Base-by-base conservation (phyloP, 306 rosid species). In the Vigna angularis region DNA sequence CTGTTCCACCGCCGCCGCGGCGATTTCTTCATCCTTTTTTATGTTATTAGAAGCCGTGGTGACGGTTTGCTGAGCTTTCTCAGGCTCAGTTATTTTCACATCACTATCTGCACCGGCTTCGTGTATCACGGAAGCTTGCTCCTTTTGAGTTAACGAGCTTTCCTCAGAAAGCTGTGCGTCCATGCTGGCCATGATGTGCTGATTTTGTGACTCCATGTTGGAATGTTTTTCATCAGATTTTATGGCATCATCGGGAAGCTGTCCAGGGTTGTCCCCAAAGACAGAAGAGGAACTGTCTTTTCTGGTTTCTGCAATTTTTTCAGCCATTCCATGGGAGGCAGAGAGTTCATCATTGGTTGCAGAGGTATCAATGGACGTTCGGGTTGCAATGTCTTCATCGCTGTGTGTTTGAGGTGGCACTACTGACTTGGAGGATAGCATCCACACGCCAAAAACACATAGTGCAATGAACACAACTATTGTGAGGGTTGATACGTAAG, bases 241-340 rank as follows among this genome's bases (percentile, higher is more conserved):
- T 7, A 93, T 84, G 73, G 94, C 94, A 51, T 93, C 99, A 2
- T 87, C 90, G 0, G 98, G 98, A 32, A 92, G 91, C 61, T 93
- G 87, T 20, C 93, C 91, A 0, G 96, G 92, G 70, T 87, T 90
- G 75, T 88, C 98, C 70, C 89, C 96, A 6, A 77, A 91, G 0
- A 82, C 75, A 8, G 86, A 42, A 3, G 72, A 40, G 1, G 42
- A 13, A 53, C 18, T 63, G 8, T 79, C 79, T 15, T 73, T 79
- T n/a, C 55, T 61, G 2, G 7, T 77, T 2, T 38, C 45, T 7
- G 40, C 36, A 0, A 24, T 49, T 62, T 79, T 81, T 16, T 17
- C 70, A 1, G 16, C 26, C 75, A 53, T 78, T 56, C 65, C 81
- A 0, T 49, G 45, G 2, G 91, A 42, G 63, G 89, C 70, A 36